Conservation (phyloP, 2,329 filamentous ascomycete genomes). For the Trichoderma sp. region DNA sequence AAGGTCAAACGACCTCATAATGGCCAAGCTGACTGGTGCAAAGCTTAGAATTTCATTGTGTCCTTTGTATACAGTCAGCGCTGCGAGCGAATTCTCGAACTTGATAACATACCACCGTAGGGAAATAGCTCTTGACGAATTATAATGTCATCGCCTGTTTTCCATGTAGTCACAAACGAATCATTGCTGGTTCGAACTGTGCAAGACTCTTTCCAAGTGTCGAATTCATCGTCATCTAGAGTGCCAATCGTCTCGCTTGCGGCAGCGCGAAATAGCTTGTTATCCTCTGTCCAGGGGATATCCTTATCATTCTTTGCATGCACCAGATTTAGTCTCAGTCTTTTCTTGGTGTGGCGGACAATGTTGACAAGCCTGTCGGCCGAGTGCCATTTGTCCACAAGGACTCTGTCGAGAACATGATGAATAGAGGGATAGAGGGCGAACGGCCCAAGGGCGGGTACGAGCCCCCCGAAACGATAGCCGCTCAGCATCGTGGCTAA, state of each 20-base stretch:
- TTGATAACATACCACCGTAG: constrained; percentile 48
- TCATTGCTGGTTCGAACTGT: constrained; percentile 44
- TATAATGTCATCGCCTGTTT: constrained; percentile 42
- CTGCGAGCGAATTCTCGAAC: not conserved
- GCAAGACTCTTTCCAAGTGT: constrained; percentile 44
- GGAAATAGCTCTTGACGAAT: constrained; percentile 55
- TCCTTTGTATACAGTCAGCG: constrained; percentile 40
- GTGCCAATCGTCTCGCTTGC: constrained; percentile 48
- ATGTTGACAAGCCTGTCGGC: constrained; percentile 60
- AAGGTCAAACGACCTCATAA: constrained; percentile 62
- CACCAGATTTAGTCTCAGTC: constrained; percentile 66
- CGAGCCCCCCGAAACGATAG: constrained; percentile 73
- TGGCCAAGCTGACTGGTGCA: constrained; percentile 60
- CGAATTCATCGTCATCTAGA: constrained; percentile 38
- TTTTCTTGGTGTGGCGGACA: constrained; percentile 48
- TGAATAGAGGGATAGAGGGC: constrained; percentile 63
- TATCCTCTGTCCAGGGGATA: constrained; percentile 72
- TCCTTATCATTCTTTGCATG: constrained; percentile 80
- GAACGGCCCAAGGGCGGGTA: constrained; percentile 78
- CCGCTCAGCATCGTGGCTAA: constrained; percentile 69
- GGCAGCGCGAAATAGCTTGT: constrained; percentile 60
- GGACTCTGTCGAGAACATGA: constrained; percentile 55
- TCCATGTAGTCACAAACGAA: constrained; percentile 49
- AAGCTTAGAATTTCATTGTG: constrained; percentile 70
- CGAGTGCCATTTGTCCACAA: constrained; percentile 82